Conservation (phyloP, 2,329 filamentous ascomycete species). For the Pyricularia sp. region DNA sequence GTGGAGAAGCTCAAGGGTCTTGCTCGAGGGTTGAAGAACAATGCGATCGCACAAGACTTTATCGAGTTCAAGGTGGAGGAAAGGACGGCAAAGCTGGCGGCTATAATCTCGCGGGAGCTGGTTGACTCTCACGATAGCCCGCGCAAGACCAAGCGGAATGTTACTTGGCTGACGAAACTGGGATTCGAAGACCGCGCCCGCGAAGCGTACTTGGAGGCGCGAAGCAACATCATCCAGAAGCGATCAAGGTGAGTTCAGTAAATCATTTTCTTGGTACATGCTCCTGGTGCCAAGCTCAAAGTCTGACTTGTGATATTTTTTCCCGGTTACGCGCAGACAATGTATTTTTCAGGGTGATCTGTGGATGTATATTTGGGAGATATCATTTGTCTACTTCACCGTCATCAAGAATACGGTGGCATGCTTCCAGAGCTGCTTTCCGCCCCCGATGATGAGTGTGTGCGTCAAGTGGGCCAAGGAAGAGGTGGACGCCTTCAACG, state of each 20-base stretch:
- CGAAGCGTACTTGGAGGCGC: conserved; percentile 71
- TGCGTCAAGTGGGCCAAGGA: conserved; percentile 99
- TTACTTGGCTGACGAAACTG: conserved; percentile 71
- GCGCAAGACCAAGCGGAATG: conserved; percentile 65
- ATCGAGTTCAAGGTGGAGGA: conserved; percentile 87
- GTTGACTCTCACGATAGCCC: conserved; percentile 65
- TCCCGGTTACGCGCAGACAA: conserved; percentile 36
- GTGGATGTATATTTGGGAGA: conserved; percentile 83
- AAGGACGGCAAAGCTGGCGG: conserved; percentile 63
- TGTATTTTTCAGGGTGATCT: conserved; percentile 92
- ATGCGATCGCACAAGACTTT: conserved; percentile 77
- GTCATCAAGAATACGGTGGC: conserved; percentile 86
- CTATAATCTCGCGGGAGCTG: conserved; percentile 63
- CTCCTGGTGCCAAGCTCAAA: not conserved
- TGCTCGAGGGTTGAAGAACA: conserved; percentile 69
- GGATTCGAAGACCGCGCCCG: conserved; percentile 84
- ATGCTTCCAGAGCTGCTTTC: conserved; percentile 80
- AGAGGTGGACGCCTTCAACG: conserved; percentile 82
- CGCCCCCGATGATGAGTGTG: conserved; percentile 75
- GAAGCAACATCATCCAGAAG: conserved; percentile 66
- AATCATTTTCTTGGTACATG: not conserved
- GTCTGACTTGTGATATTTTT: not conserved
- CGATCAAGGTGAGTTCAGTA: conserved; percentile 55
- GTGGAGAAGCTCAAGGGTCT: conserved; percentile 78
- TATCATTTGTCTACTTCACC: conserved; percentile 92